Percentiles rank a stretch among this genome's conserved stretches.
Conservation (phyloP, 768 basidiomycete species). For the Kwoniella shandongensis region DNA sequence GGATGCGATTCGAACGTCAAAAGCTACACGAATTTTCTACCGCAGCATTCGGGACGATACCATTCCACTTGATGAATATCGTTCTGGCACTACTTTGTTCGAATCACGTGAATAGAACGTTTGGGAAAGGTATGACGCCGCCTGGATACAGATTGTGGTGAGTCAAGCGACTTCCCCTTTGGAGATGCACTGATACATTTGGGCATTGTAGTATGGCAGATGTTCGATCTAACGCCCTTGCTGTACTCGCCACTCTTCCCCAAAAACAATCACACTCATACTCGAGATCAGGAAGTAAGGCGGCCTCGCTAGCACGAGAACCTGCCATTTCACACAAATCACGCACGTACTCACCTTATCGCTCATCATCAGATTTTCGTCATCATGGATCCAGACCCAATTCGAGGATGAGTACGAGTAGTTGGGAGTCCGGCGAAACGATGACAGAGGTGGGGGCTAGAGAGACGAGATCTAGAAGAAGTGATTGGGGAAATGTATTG, state of each 20-base stretch:
- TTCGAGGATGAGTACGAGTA: conserved; percentile 8
- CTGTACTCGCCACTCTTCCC: conserved; percentile 28
- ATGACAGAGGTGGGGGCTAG: background rate
- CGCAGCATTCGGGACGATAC: conserved; percentile 62
- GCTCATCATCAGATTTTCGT: background rate
- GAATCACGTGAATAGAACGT: conserved; percentile 64
- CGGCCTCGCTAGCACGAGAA: conserved; percentile 5
- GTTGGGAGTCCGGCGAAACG: conserved; percentile 1
- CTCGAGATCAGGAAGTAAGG: background rate
- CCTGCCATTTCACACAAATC: conserved; percentile 11
- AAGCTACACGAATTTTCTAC: conserved; percentile 59
- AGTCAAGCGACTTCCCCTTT: background rate
- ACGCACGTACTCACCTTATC: conserved; percentile 6
- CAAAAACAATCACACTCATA: background rate
- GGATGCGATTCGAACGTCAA: conserved; percentile 61
- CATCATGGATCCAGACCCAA: background rate
- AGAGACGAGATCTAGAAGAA: background rate
- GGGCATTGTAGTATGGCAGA: conserved; percentile 30
- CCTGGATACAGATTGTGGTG: conserved; percentile 61
- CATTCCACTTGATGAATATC: conserved; percentile 65
- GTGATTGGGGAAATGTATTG: conserved; percentile 6
- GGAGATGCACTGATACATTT: background rate
- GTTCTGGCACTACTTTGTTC: conserved; percentile 64
- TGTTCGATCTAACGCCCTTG: conserved; percentile 40
- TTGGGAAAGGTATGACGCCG: conserved; percentile 68